These are phyloP conservation scores for Penicillium chermesinum DNA, from an alignment of 495 filamentous ascomycete genomes.

Conservation along the genomic window DNA sequence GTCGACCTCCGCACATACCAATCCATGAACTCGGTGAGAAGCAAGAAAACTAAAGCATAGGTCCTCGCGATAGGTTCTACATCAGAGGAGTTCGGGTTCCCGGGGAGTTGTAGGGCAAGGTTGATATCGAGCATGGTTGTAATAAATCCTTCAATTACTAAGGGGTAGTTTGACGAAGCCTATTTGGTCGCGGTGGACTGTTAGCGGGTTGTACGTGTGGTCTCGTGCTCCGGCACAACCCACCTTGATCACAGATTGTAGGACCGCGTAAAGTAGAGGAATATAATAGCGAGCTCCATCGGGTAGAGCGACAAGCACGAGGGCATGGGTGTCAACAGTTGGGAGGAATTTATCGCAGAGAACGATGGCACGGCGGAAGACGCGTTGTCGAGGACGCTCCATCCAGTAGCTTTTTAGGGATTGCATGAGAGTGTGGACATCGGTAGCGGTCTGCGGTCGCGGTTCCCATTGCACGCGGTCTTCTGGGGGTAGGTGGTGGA, in stretches of 20 bases:
- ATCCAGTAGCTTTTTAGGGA: constrained; percentile 30
- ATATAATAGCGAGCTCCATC: constrained; percentile 30
- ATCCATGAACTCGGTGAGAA: constrained; percentile 44
- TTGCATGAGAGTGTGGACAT: constrained; percentile 31
- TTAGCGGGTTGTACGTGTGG: neutral
- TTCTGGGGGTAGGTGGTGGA: constrained; percentile 27
- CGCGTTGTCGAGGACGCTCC: constrained; percentile 24
- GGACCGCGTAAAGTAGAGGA: constrained; percentile 41
- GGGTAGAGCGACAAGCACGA: constrained; percentile 33
- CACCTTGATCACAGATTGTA: constrained; percentile 46
- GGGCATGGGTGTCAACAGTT: constrained; percentile 34
- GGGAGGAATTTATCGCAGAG: constrained; percentile 35
- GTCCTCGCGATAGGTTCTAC: constrained; percentile 33
- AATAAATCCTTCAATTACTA: constrained; percentile 40
- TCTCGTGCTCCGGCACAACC: constrained; percentile 1
- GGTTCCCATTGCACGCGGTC: constrained; percentile 32
- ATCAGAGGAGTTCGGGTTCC: constrained; percentile 13
- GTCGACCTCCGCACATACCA: constrained; percentile 41
- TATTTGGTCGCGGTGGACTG: constrained; percentile 7
- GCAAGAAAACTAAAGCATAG: constrained; percentile 44
- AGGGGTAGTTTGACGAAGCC: constrained; percentile 44
- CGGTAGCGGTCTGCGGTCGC: constrained; percentile 29
- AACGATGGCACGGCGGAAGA: constrained; percentile 26
- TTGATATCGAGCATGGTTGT: constrained; percentile 40
- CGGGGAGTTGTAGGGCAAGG: constrained; percentile 27